A percentile compares a stretch with the other conserved stretches of the same genome.
These are phyloP conservation scores for Trametes sp. DNA, from an alignment of 1,284 basidiomycete species.

Conservation along the genomic window DNA sequence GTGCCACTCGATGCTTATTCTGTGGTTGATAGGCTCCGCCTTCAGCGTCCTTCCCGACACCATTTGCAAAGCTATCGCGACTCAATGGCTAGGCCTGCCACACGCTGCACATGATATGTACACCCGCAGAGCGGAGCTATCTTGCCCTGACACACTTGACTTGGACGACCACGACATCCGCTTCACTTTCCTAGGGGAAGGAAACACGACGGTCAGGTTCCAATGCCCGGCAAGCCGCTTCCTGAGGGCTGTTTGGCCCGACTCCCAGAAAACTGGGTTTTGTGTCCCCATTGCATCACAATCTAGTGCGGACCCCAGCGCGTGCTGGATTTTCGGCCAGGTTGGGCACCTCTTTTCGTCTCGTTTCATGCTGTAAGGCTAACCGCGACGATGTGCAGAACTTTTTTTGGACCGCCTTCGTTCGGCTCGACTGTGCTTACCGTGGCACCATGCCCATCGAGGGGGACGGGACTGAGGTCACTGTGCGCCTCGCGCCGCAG, in stretches of 20 bases:
- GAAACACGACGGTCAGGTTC: background rate
- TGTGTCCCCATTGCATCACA: background rate
- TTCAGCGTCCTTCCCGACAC: background rate
- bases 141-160: background rate
- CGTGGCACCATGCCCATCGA: background rate
- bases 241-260: background rate
- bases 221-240: background rate
- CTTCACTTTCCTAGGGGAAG: background rate
- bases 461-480: background rate
- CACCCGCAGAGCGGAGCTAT: background rate
- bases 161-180: background rate
- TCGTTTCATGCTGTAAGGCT: background rate
- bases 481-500: background rate
- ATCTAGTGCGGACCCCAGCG: too few species aligned
- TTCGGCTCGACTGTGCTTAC: background rate
- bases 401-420: background rate
- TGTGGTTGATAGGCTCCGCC: background rate
- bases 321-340: background rate
- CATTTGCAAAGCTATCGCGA: background rate
- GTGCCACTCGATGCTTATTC: too few species aligned
- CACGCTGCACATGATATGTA: too few species aligned
- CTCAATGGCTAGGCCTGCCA: background rate
- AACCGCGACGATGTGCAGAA: background rate
- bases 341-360: background rate
- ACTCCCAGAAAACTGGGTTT: background rate